Evolutionary conservation across 164 flowering plant genomes (phyloP).

Genomic region (Malania oleifera): DNA sequence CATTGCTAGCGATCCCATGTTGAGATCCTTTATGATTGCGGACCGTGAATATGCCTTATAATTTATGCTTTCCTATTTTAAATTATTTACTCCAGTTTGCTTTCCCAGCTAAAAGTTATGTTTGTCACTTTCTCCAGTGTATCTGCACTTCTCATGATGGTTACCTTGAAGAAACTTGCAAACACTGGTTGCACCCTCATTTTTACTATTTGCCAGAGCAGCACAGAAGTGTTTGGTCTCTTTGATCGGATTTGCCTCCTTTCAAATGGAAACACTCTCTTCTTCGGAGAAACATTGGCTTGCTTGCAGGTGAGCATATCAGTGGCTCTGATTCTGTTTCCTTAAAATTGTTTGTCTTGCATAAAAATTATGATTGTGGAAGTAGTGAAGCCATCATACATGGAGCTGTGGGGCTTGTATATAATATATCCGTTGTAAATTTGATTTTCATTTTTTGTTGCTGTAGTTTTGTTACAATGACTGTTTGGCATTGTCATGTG

Average conservation of each 20-base stretch:
- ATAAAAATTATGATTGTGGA: background rate
- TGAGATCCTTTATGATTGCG: too few relatives aligned
- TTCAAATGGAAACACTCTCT: slow-evolving; percentile 95
- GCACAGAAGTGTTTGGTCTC: slow-evolving; percentile 99
- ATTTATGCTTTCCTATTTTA: background rate
- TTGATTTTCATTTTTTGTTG: background rate
- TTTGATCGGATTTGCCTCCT: slow-evolving; percentile 96
- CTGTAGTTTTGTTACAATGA: background rate
- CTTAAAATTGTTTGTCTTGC: too few relatives aligned
- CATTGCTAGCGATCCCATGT: too few relatives aligned
- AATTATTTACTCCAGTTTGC: background rate
- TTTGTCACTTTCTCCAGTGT: slow-evolving; percentile 49
- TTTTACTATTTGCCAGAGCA: slow-evolving; percentile 92
- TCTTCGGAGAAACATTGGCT: slow-evolving; percentile 97
- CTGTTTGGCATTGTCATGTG: too few relatives aligned
- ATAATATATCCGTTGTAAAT: too few relatives aligned
- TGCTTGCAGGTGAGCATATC: slow-evolving; percentile 76
- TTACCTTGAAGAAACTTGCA: slow-evolving; percentile 94
- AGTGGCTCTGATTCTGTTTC: background rate
- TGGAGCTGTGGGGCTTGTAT: too few relatives aligned
- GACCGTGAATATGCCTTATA: background rate
- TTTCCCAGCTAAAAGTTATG: background rate
- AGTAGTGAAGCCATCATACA: background rate
- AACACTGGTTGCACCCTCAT: slow-evolving; percentile 91
- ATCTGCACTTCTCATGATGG: slow-evolving; percentile 99